Base-by-base conservation (phyloP, 2,329 filamentous ascomycete genomes). In the Arthrobotrys sphaeroides region DNA sequence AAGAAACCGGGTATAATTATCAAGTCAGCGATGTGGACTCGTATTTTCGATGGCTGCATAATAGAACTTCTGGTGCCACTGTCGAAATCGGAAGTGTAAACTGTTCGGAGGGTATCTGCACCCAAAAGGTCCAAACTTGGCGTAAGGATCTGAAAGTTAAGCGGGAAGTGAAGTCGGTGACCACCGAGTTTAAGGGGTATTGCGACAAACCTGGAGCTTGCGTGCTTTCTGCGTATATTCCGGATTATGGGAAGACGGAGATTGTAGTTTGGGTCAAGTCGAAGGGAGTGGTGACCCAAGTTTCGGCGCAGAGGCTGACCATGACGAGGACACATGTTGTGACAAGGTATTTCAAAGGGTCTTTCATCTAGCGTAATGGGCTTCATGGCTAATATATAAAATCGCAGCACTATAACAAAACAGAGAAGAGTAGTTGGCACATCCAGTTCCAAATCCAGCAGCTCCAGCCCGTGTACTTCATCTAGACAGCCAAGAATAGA, bases 291-390 rank as follows among this genome's bases (percentile, higher is more conserved):
- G 51, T 24, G 10, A 36, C 51, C 20, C 16, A 18, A 6, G 28
- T 55, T 24, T 24, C 31, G 3, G 31, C 51, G n/a, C 51, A 55
- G 31, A 9, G 38, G 16, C 3, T 55, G 0, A 38, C 31, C 5
- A 36, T 55, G 13, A 55, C 51, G 9, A 55, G 51, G 51, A 55
- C 51, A n/a, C 51, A 55, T 24, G 31, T 38, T 55, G 51, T 55
- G 10, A 55, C 51, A n/a, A 55, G 28, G 51, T 55, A 38, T 6
- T 7, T 55, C 9, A 2, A 55, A 0, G 6, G 13, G n/a, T 24
- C 2, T 10, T 38, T 36, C 10, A 7, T 36, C 24, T 26, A 16
- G 31, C 6, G 13, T 16, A 51, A 10, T 31, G n/a, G 9, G 40
- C 3, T 6, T 7, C 40, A 10, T 43, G 10, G 24, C 45, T 51